Base-by-base conservation (phyloP, 2,329 filamentous ascomycete species). In the Immersiporthe knoxdaviesiana region DNA sequence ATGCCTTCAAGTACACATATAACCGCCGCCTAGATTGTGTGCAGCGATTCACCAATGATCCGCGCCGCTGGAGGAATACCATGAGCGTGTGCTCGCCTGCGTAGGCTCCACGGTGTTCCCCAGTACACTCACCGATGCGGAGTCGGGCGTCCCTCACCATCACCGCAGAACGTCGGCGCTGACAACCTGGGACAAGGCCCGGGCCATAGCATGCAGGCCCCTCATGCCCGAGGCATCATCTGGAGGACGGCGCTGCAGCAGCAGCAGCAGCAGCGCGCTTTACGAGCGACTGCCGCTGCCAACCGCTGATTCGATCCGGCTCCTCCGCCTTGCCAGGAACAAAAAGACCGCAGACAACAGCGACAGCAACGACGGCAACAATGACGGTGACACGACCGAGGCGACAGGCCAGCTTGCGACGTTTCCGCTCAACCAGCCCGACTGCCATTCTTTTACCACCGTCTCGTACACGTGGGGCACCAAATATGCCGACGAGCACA, bases 391-490 rank as follows among this genome's bases (percentile, higher is more conserved):
- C 2, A 58, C 4, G n/a, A n/a, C 21, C 39, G 14, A 63, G 18
- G 63, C 66, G n/a, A 63, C 27, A 16, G 67, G 63, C 21, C 63
- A 69, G 30, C 63, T 69, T 37, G 54, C 47, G 50, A 50, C 67
- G 4, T 69, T 66, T 21, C 62, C 63, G 3, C 47, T 69, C 7
- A 50, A 4, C 14, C 56, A 69, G 21, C 63, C 67, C 11, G 1
- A 18, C 24, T 69, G 67, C 37, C 67, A 63, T 27, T 37, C 47
- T 3, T 69, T 69, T 14, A 69, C 63, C 12, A 63, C 67, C 16
- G 47, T 69, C 6, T 69, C 67, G 7, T 69, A 69, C 58, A 59
- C 63, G 16, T 69, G 67, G 63, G 67, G 67, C 12, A 65, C 52
- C 6, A 41, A 66, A 2, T 37, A 37, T 56, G 52, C 52, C 8